phyloP scores from a whole-genome alignment of 2,329 filamentous ascomycete genomes.

The Penicillium verrucosum region DNA sequence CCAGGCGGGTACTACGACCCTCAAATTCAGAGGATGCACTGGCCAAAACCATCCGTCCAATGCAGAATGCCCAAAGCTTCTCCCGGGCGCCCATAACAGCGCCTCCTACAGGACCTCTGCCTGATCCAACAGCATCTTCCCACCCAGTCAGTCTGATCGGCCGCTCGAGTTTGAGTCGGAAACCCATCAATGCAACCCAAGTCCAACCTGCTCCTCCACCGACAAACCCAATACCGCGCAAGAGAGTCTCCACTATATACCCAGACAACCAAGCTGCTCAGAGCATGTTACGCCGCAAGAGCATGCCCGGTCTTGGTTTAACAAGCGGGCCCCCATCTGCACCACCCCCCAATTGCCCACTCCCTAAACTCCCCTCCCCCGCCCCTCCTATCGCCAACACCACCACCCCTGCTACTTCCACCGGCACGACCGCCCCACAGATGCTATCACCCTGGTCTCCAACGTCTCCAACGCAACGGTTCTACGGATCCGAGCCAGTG shows the following conservation, averaged over 20 bases:
- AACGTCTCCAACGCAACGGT: constrained; percentile 11
- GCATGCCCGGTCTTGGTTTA: constrained; percentile 33
- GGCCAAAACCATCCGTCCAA: constrained; percentile 14
- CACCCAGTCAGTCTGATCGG: constrained; percentile 23
- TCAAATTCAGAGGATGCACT: constrained; percentile 33
- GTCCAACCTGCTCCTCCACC: constrained; percentile 5
- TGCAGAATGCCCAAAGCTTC: constrained; percentile 12
- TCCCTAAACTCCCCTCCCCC: constrained; percentile 32
- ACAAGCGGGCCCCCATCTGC: constrained; percentile 29
- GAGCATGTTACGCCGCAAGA: constrained; percentile 31
- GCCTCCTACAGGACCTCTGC: constrained; percentile 12
- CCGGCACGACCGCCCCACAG: constrained; percentile 6
- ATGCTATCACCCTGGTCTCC: constrained; percentile 10
- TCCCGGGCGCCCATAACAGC: constrained; percentile 16
- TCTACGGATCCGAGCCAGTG: constrained; percentile 18
- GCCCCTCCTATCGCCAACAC: constrained; percentile 19
- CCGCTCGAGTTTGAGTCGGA: constrained; percentile 14
- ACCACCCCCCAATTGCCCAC: constrained; percentile 34
- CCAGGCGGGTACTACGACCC: constrained; percentile 24
- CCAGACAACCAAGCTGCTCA: constrained; percentile 8
- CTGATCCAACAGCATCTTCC: constrained; percentile 11
- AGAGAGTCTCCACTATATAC: constrained; percentile 14
- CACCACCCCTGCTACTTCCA: neutral
- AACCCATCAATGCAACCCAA: constrained; percentile 5
- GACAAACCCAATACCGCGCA: constrained; percentile 11